Evolutionary conservation across 495 filamentous ascomycete species (phyloP), one percentile per base, ranked within the genome.

Genomic region (Cladorrhinum samala): DNA sequence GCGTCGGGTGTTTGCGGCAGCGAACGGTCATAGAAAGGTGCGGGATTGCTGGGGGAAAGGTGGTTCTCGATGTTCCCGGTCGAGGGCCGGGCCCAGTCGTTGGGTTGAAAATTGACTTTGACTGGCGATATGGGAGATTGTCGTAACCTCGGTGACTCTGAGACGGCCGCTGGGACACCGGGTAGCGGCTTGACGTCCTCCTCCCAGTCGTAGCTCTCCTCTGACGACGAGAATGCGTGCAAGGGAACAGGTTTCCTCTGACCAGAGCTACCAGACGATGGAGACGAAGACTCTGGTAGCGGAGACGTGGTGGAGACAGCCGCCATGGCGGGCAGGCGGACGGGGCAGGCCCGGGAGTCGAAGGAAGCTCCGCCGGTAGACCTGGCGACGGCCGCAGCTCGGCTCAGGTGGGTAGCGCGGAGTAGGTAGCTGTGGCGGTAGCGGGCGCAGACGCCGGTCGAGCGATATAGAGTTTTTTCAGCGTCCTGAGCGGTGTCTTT

Each of bases 171-270:
- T 7, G 62, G 61, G 25, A 56, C 55, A 19, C 57, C 57, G 1
- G 68, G 67, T n/a, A 72, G 53, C 23, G 69, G 57, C 38, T 68
- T 70, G 24, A 52, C 41, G 13, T 59, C 63, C 50, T 69, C 53
- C 36, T 55, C 55, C 62, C 69, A 70, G 30, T 69, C 67, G 54
- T 62, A 68, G 36, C 69, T 66, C 24, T 66, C 67, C 27, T 53
- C 40, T n/a, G n/a, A n/a, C 27, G 67, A 60, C 19, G 71, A 62
- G n/a, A 66, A 46, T 17, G 49, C 65, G 9, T 63, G 50, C 16
- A 64, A 18, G 6, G 72, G 66, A 6, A 75, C 47, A 47, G 73
- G 73, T 49, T 75, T 75, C 48, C 75, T 66, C 13, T 64, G 71
- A 19, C 58, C 49, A 30, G 74, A 68, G 38, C 72, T 74, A 39